These are phyloP conservation scores for Lepidium campestre DNA, from an alignment of 441 rosid genomes.

Conservation along the genomic window DNA sequence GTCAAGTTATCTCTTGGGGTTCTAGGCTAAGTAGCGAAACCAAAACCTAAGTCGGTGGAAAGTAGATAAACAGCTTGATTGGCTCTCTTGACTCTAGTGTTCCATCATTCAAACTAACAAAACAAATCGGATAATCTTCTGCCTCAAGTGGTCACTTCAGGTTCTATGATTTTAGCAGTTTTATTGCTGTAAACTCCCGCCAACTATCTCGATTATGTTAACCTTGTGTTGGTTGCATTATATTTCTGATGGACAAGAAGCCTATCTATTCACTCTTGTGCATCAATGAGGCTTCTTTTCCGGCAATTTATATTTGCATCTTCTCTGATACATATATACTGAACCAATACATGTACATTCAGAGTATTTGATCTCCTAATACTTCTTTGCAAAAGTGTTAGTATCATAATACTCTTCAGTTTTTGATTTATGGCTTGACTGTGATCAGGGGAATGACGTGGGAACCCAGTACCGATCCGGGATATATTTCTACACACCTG, in stretches of 20 bases:
- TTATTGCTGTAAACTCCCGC: not conserved
- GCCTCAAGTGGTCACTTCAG: not conserved
- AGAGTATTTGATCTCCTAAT: not conserved
- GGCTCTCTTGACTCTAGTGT: not conserved
- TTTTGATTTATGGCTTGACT: not conserved
- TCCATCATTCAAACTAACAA: not conserved
- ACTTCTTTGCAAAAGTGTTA: not conserved
- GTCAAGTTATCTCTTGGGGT: not conserved
- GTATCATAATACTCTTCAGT: not conserved
- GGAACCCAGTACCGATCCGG: slow-evolving; percentile 91
- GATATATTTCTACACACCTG: slow-evolving; percentile 72
- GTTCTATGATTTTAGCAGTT: not conserved
- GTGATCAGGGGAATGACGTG: slow-evolving; percentile 75
- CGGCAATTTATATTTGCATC: not conserved
- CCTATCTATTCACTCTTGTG: not conserved
- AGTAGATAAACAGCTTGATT: not conserved
- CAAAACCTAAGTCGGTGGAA: not conserved
- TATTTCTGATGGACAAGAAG: not conserved
- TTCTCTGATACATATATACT: not conserved
- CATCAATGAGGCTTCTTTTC: not conserved
- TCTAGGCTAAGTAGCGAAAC: not conserved
- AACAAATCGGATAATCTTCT: not conserved
- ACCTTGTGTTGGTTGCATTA: not conserved
- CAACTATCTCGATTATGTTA: not conserved
- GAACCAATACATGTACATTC: not conserved